phyloP scores from a whole-genome alignment of 2,329 filamentous ascomycete species.

The Albophoma yamanashiensis region DNA sequence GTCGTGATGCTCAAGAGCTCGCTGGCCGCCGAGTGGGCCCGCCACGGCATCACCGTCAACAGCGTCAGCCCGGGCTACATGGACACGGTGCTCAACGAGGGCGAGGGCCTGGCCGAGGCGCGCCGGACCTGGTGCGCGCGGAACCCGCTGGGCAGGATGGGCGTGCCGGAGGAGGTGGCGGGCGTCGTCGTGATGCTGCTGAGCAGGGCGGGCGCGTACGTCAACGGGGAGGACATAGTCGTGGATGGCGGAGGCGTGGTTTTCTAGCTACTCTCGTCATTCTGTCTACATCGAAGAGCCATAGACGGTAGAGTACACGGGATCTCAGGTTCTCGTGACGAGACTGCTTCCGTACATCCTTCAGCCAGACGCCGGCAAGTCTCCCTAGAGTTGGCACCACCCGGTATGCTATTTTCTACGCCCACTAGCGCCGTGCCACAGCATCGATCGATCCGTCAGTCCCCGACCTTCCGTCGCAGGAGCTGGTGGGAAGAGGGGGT shows the following conservation, averaged over 20 bases:
- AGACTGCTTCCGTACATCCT: background rate
- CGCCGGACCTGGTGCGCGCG: conserved; percentile 45
- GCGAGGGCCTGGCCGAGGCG: conserved; percentile 42
- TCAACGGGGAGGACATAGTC: conserved; percentile 57
- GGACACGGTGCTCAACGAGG: conserved; percentile 65
- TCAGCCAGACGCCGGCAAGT: background rate
- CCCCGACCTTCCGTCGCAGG: background rate
- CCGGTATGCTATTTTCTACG: background rate
- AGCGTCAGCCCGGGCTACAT: conserved; percentile 65
- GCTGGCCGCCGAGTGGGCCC: conserved; percentile 64
- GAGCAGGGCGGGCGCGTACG: conserved; percentile 51
- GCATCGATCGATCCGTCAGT: background rate
- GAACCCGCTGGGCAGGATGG: conserved; percentile 57
- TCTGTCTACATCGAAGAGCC: background rate
- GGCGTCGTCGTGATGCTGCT: conserved; percentile 51
- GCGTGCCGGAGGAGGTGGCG: conserved; percentile 49
- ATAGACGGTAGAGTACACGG: background rate
- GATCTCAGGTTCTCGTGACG: background rate
- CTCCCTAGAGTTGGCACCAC: background rate
- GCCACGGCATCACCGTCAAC: conserved; percentile 61
- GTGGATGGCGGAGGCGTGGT: conserved; percentile 43
- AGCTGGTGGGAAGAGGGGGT: background rate
- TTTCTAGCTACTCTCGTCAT: conserved; percentile 2
- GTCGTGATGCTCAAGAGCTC: conserved; percentile 52
- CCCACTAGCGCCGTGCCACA: background rate